Percentiles rank a stretch among this genome's conserved stretches.
Conservation (phyloP, 768 basidiomycete species). For the Amanita subjunquillea region DNA sequence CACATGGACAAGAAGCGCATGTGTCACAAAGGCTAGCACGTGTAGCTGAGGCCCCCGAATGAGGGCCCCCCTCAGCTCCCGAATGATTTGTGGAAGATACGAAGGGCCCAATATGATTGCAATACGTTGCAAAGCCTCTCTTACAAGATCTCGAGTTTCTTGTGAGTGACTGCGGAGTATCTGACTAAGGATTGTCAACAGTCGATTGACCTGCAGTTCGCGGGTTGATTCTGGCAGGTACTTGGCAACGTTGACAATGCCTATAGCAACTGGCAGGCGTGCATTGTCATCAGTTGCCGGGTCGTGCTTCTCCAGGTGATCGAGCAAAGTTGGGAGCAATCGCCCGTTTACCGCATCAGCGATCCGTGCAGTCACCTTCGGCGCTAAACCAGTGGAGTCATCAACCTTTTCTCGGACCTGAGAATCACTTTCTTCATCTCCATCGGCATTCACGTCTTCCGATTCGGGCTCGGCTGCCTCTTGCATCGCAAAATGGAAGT, state of each 20-base stretch:
- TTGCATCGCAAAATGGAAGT: slow-evolving; percentile 87
- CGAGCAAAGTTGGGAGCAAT: slow-evolving; percentile 71
- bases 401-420: slow-evolving; percentile 16
- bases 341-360: slow-evolving; percentile 67
- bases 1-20: slow-evolving; percentile 74
- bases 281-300: slow-evolving; percentile 70
- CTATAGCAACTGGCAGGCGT: slow-evolving; percentile 82
- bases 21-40: slow-evolving; percentile 76
- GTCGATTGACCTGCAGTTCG: slow-evolving; percentile 58
- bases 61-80: slow-evolving; percentile 78
- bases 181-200: slow-evolving; percentile 82
- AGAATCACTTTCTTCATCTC: slow-evolving; percentile 22
- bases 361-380: slow-evolving; percentile 29
- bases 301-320: slow-evolving; percentile 76
- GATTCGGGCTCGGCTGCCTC: slow-evolving; percentile 27
- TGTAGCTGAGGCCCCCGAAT: slow-evolving; percentile 90
- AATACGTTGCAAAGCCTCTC: slow-evolving; percentile 78
- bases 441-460: slow-evolving; percentile 15
- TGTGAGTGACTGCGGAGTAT: slow-evolving; percentile 89
- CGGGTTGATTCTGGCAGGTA: slow-evolving; percentile 60
- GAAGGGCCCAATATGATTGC: slow-evolving; percentile 59
- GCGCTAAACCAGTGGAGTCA: slow-evolving; percentile 3
- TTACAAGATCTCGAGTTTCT: slow-evolving; percentile 79
- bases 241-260: slow-evolving; percentile 75
- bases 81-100: slow-evolving; percentile 64